Conservation (phyloP, 2,329 filamentous ascomycete species). For the Xylariaceae sp. region DNA sequence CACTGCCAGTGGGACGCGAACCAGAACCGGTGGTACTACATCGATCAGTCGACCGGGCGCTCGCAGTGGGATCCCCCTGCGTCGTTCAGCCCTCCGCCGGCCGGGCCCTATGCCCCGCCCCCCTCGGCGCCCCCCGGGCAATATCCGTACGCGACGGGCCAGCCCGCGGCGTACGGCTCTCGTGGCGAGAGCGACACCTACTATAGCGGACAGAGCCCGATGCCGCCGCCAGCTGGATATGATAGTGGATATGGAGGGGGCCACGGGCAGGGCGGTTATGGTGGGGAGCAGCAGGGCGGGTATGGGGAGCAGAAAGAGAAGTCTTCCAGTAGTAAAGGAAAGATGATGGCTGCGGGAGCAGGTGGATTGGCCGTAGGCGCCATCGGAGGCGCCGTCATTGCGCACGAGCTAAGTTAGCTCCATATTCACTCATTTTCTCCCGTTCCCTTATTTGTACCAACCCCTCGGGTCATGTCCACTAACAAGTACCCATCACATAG, state of each 20-base stretch:
- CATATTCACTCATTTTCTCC: not conserved
- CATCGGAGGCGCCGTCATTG: conserved; percentile 57
- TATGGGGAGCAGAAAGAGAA: conserved; percentile 38
- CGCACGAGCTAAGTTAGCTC: conserved; percentile 53
- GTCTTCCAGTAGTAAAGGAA: conserved; percentile 45
- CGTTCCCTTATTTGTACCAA: not conserved
- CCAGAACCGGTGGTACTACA: conserved; percentile 57
- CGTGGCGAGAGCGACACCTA: conserved; percentile 9
- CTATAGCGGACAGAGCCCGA: conserved; percentile 12
- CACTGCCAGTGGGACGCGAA: conserved; percentile 40
- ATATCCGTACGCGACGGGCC: conserved; percentile 3
- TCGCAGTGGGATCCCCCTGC: conserved; percentile 57
- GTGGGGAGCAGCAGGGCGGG: not conserved
- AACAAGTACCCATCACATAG: not conserved
- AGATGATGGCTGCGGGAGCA: conserved; percentile 55
- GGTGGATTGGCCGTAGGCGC: conserved; percentile 59
- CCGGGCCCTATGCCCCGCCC: conserved; percentile 23
- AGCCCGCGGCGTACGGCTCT: not conserved
- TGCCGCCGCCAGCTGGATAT: conserved; percentile 10
- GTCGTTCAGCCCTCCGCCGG: conserved; percentile 14
- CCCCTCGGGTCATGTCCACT: not conserved
- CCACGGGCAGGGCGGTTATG: not conserved
- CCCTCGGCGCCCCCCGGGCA: conserved; percentile 6
- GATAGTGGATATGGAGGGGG: conserved; percentile 1
- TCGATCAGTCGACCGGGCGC: conserved; percentile 57